Base-by-base conservation (phyloP, 139 green algal species). In the Ettlia oleoabundans region DNA sequence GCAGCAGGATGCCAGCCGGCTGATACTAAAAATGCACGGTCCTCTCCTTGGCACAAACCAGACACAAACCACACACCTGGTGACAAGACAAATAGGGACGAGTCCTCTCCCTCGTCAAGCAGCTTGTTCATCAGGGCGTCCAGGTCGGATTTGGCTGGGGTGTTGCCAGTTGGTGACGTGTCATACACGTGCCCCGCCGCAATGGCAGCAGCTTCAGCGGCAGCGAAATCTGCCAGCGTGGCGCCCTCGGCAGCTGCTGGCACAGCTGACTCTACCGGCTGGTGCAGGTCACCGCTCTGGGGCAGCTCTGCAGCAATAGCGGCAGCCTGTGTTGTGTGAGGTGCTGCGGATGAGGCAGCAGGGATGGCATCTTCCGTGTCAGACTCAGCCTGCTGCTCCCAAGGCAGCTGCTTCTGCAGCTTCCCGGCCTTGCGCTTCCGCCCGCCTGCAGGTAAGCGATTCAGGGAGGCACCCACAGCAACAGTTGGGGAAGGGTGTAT, bases 341-440 rank as follows among this genome's bases (percentile, higher is more conserved):
- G 67, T n/a, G 32, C 47, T 52, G 22, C 33, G 51, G 32, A 65
- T 65, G 62, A 10, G 9, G 4, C 18, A 26, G 70, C 43, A 33
- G 53, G 52, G 28, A 21, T 80, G 13, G 33, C 52, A 2, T 35
- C 38, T 2, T 55, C 73, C 10, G 58, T 52, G 58, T 30, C 73
- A 4, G 26, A 26, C 26, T 30, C 70, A 3, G 30, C 28, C 24
- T 7, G 15, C 40, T 40, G 38, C 15, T 83, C 78, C 78, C 78
- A 83, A 10, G 78, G 78, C 43, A 83, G 65, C 33, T n/a, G 3
- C 66, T 69, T 68, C 26, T 83, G 47, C 43, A 83, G 64, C 78
- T 83, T 83, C 33, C 78, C 78, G 1, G 78, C 47, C 78, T 77
- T 83, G 65, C 78, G 78, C 65, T 78, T 83, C 26, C 78, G 75